A percentile compares a stretch with the other conserved stretches of the same genome.
Evolutionary conservation across 176 grass and related monocot species (phyloP).

Genomic region (Ensete glaucum): DNA sequence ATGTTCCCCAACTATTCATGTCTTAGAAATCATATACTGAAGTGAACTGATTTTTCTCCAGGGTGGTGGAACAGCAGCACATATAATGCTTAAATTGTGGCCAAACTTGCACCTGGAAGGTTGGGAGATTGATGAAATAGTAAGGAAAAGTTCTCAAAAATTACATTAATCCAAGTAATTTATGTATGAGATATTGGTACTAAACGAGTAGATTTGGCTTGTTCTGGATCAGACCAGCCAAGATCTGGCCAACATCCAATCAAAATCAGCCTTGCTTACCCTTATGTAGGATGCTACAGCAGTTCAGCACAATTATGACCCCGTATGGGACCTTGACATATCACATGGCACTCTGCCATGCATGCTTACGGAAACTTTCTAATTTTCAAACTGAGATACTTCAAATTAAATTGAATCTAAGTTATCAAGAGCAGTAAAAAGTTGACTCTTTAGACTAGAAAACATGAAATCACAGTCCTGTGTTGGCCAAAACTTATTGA

Average conservation of each 20-base stretch:
- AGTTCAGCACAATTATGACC: not conserved
- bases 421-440: too few species aligned
- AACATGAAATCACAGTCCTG: too few species aligned
- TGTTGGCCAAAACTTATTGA: too few species aligned
- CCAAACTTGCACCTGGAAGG: conserved; percentile 65
- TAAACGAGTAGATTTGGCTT: not conserved
- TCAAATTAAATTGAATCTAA: too few species aligned
- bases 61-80: conserved; percentile 76
- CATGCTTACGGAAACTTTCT: too few species aligned
- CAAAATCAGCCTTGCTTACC: not conserved
- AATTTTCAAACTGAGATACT: too few species aligned
- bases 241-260: not conserved
- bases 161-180: not conserved
- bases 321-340: too few species aligned
- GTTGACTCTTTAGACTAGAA: too few species aligned
- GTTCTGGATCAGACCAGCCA: not conserved
- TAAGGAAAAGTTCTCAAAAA: conserved; percentile 4
- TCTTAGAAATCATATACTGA: not conserved
- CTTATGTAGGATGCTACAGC: not conserved
- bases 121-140: conserved; percentile 93
- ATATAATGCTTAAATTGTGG: conserved; percentile 64
- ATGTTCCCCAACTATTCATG: not conserved
- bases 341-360: too few species aligned
- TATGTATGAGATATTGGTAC: not conserved
- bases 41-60: conserved; percentile 21